Base-by-base conservation (phyloP, 257 asterid species). In the Salvia splendens region DNA sequence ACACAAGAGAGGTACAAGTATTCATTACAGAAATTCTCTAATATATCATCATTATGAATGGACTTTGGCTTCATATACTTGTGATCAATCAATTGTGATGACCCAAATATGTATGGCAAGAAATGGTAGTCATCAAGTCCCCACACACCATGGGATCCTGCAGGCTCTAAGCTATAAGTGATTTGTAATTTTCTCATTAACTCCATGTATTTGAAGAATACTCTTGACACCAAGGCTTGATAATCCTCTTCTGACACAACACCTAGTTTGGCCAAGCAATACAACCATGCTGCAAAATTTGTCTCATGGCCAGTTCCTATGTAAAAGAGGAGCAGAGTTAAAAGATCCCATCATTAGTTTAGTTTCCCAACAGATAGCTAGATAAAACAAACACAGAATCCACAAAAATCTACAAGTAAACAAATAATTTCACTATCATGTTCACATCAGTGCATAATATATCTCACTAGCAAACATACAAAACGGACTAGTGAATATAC, bases 141-240 rank as follows among this genome's bases (percentile, higher is more conserved):
- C 98, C 97, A 92, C 63, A 92, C 98, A 40, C 98, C 97, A 16
- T 92, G 98, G 67, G 98, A 92, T 30, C 97, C 97, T 8, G 97
- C 97, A 68, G 98, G 97, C 84, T 92, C 98, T 70, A 92, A 72
- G 82, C 61, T 69, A 72, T 89, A 92, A 36, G 89, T 87, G 42
- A 86, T 73, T 59, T 92, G 98, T 74, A 92, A 77, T 70, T 89
- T 89, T 71, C 98, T 82, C 98, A 92, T 89, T 67, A 92, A 73
- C 38, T 92, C 98, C 91, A 92, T 77, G 84, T 92, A 92, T 58
- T 84, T 86, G 59, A 80, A 76, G 46, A 89, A 92, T 56, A 86
- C 86, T 80, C 80, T 83, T 36, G 85, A 78, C 45, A 92, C 97
- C 79, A 89, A 76, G 41, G 98, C 97, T 68, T 56, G 92, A 71